Base-by-base conservation (phyloP, 1,284 basidiomycete genomes). In the Sutorius eximius region DNA sequence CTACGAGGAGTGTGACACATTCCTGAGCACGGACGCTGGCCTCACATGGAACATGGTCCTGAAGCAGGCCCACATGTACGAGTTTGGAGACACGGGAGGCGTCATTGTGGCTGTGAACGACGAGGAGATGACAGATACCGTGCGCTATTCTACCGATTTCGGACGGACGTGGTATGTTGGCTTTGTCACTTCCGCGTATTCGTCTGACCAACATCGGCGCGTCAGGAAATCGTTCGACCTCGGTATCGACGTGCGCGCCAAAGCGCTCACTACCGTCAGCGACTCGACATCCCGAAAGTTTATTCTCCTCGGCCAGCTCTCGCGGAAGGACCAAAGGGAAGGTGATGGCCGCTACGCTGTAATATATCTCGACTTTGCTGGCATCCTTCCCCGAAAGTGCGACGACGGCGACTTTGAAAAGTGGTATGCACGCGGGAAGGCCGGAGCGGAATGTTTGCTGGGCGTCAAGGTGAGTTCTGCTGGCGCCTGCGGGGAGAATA, bases 251-350 rank as follows among this genome's bases (percentile, higher is more conserved):
- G 63, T 98, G 5, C 85, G 89, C n/a, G 86, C 91, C 0, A 79
- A 83, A 5, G 82, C 85, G 0, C 76, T 98, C 16, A 87, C 89
- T 33, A 95, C 93, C 1, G 82, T 96, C 7, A 91, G 92, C 0
- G 94, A 98, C 64, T 93, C 92, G 24, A 97, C 94, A 0, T 94
- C 92, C 0, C 94, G 95, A 71, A 96, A 94, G 72, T 95, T 97
- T 75, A 71, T 96, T 15, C 76, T 97, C 3, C 77, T 96, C 32
- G 95, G 89, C 3, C 86, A 89, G 54, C 79, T 94, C 11, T 76
- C 83, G 1, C 83, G 88, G 37, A 74, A 78, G 30, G 85, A 93
- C 51, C 79, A 82, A 56, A 78, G 76, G 11, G 70, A 72, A 3
- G 73, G 73, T 1, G 73, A 82, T 2, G 86, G 87, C 3, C 81